Percentiles rank a stretch among this genome's conserved stretches.
Evolutionary conservation across 2,329 filamentous ascomycete genomes (phyloP).

Genomic region (Fusarium coicis): DNA sequence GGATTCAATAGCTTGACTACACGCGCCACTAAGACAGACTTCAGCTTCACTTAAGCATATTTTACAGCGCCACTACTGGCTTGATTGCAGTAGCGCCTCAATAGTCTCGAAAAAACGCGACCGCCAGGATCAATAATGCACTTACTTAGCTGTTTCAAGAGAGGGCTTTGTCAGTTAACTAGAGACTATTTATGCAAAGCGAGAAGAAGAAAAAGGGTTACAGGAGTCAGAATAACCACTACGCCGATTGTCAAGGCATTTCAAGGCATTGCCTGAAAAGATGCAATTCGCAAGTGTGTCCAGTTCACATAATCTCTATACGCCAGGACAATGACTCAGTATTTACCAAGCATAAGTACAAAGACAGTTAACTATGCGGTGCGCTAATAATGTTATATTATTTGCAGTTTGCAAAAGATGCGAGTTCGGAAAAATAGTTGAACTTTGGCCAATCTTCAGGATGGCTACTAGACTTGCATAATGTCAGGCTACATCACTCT

Average conservation of each 20-base stretch:
- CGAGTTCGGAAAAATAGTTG: background rate
- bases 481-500: rapidly evolving
- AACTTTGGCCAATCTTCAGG: rapidly evolving
- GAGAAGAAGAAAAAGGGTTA: background rate
- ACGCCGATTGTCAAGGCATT: no score
- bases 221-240: no score
- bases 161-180: rapidly evolving
- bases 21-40: background rate
- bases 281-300: no score
- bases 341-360: background rate
- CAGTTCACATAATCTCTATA: background rate
- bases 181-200: no score
- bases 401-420: background rate
- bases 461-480: rapidly evolving
- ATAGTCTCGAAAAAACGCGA: background rate
- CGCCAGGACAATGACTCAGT: background rate
- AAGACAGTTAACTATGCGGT: background rate
- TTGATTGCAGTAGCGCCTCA: background rate
- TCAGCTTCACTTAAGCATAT: background rate
- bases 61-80: background rate
- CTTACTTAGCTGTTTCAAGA: background rate
- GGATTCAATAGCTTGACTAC: background rate
- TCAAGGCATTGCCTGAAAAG: no score
- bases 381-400: rapidly evolving
- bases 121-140: rapidly evolving